These are phyloP conservation scores for Solanum hybrid DNA, from an alignment of 305 asterid genomes.

Conservation along the genomic window DNA sequence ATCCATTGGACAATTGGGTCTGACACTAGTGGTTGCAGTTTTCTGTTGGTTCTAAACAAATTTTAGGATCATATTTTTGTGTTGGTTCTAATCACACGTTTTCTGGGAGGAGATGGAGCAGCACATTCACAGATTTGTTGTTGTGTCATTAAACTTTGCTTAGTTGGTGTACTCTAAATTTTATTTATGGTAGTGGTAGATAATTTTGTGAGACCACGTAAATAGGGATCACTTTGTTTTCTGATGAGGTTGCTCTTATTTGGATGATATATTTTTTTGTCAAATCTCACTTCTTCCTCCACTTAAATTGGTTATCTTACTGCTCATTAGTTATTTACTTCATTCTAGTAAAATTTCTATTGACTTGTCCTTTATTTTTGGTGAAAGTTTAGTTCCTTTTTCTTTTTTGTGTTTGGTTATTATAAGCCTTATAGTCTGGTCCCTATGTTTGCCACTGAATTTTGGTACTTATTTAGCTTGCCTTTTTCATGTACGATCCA, in stretches of 20 bases:
- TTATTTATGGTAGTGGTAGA: neutral
- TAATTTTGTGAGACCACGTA: neutral
- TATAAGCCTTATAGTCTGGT: neutral
- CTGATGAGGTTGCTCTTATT: neutral
- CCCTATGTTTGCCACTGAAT: neutral
- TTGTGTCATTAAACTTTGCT: neutral
- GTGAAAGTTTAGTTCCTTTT: neutral
- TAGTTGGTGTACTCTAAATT: neutral
- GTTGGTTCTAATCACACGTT: neutral
- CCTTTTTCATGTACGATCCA: neutral
- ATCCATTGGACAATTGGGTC: constrained; percentile 12
- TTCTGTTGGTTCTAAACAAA: constrained; percentile 27
- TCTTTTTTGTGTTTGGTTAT: neutral
- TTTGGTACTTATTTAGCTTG: neutral
- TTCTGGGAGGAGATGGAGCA: neutral
- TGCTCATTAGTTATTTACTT: neutral
- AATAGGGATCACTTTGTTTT: neutral
- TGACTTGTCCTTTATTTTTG: neutral
- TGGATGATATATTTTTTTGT: too few relatives aligned
- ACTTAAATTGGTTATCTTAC: neutral
- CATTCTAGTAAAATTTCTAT: neutral
- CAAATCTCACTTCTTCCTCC: neutral
- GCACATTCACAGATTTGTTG: constrained; percentile 14
- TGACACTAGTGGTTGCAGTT: constrained; percentile 10
- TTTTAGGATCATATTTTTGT: neutral